Conservation (phyloP, 495 filamentous ascomycete genomes). For the Neurospora sublineolata region DNA sequence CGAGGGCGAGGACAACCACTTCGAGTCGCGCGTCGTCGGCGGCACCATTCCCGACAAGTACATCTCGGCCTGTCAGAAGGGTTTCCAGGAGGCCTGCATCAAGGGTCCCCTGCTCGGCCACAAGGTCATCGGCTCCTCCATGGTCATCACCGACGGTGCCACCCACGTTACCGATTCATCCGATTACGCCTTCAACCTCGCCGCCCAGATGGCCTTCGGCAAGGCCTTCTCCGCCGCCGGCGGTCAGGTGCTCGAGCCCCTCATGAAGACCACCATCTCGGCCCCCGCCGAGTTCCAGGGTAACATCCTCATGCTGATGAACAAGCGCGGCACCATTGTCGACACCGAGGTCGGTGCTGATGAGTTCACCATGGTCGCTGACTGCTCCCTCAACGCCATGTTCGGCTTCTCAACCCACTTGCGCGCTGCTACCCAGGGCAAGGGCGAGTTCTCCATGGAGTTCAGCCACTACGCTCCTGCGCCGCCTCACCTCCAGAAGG, state of each 20-base stretch:
- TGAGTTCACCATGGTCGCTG: constrained; percentile 89
- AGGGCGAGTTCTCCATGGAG: constrained; percentile 99
- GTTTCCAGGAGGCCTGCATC: constrained; percentile 72
- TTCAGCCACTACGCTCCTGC: constrained; percentile 90
- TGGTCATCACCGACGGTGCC: constrained; percentile 94
- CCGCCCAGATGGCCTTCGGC: constrained; percentile 93
- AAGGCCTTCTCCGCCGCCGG: constrained; percentile 76
- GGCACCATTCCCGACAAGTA: constrained; percentile 94
- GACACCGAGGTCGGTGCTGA: constrained; percentile 92
- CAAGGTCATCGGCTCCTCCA: constrained; percentile 74
- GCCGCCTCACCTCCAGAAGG: constrained; percentile 84
- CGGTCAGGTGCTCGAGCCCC: constrained; percentile 78
- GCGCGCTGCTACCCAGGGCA: constrained; percentile 90
- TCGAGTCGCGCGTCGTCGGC: constrained; percentile 77
- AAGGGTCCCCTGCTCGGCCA: constrained; percentile 91
- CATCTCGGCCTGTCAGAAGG: constrained; percentile 90
- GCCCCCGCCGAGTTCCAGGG: constrained; percentile 98
- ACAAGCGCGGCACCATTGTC: constrained; percentile 91
- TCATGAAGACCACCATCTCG: constrained; percentile 97
- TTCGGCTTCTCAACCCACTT: constrained; percentile 90
- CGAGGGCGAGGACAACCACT: constrained; percentile 61
- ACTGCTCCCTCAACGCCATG: constrained; percentile 91
- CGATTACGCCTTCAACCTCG: constrained; percentile 96
- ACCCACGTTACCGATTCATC: constrained; percentile 98
- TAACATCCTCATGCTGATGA: constrained; percentile 84